phyloP scores from a whole-genome alignment of 306 rosid species.

The Vigna hirtella region DNA sequence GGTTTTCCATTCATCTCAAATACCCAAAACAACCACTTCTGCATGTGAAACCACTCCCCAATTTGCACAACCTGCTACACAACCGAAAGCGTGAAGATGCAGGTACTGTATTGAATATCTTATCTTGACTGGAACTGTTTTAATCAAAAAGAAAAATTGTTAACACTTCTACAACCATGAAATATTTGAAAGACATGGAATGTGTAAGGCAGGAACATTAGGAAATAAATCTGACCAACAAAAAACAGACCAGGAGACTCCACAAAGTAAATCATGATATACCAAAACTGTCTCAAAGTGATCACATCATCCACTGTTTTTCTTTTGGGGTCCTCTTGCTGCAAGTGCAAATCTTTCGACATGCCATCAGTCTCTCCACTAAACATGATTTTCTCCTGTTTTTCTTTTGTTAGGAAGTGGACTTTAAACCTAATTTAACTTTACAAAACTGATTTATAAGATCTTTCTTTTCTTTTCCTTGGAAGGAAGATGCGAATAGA shows the following conservation, averaged over 20 bases:
- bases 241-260: not conserved
- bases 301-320: too few relatives aligned
- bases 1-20: slow-evolving; percentile 74
- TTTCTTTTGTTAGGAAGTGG: too few relatives aligned
- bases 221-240: not conserved
- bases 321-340: too few relatives aligned
- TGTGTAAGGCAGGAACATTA: not conserved
- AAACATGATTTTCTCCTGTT: too few relatives aligned
- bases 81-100: slow-evolving; percentile 64
- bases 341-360: too few relatives aligned
- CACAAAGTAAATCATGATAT: not conserved
- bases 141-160: not conserved
- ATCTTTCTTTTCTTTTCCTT: too few relatives aligned
- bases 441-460: too few relatives aligned
- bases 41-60: slow-evolving; percentile 72
- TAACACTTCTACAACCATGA: not conserved
- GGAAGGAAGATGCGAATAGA: too few relatives aligned
- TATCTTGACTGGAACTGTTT: not conserved
- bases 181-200: not conserved
- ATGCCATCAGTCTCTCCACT: too few relatives aligned
- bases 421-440: too few relatives aligned
- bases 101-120: slow-evolving; percentile 58
- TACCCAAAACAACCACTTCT: slow-evolving; percentile 85
- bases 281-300: not conserved
- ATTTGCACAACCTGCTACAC: slow-evolving; percentile 79